phyloP scores from a whole-genome alignment of 2,329 filamentous ascomycete genomes.

The Trichoderma polysporum region DNA sequence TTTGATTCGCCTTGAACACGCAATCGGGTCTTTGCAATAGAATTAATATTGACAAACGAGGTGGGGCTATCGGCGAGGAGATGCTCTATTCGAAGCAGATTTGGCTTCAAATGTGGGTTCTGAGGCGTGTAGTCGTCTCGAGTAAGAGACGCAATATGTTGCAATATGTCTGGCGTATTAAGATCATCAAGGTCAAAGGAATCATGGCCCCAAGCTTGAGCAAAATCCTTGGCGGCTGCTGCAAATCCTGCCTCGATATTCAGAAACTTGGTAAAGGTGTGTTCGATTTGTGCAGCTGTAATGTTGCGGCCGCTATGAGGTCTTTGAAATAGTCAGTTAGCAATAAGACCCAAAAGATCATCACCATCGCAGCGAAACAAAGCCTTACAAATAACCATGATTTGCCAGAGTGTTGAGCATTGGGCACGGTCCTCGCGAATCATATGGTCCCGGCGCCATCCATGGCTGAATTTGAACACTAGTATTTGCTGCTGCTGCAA shows the following conservation, averaged over 20 bases:
- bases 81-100: conserved; percentile 15
- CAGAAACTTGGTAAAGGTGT: conserved; percentile 24
- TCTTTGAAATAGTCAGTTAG: not conserved
- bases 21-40: conserved; percentile 22
- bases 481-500: conserved; percentile 9
- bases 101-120: conserved; percentile 10
- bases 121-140: conserved; percentile 20
- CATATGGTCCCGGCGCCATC: conserved; percentile 12
- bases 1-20: conserved; percentile 20
- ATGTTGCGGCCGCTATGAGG: conserved; percentile 25
- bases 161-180: conserved; percentile 23
- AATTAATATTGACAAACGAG: conserved; percentile 8
- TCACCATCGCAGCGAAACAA: not conserved
- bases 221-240: conserved; percentile 15
- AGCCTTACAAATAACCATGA: conserved; percentile 27
- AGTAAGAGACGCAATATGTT: conserved; percentile 23
- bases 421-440: conserved; percentile 27
- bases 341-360: not conserved
- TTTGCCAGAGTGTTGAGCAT: conserved; percentile 30
- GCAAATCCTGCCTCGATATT: conserved; percentile 24
- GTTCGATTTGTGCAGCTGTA: conserved; percentile 22
- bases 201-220: conserved; percentile 14
- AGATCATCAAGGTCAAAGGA: conserved; percentile 21
- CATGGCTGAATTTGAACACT: conserved; percentile 11
- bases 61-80: conserved; percentile 21